Evolutionary conservation across 2,329 filamentous ascomycete species (phyloP), one percentile per base, ranked within the genome.

Genomic region (Pseudogymnoascus destructans): DNA sequence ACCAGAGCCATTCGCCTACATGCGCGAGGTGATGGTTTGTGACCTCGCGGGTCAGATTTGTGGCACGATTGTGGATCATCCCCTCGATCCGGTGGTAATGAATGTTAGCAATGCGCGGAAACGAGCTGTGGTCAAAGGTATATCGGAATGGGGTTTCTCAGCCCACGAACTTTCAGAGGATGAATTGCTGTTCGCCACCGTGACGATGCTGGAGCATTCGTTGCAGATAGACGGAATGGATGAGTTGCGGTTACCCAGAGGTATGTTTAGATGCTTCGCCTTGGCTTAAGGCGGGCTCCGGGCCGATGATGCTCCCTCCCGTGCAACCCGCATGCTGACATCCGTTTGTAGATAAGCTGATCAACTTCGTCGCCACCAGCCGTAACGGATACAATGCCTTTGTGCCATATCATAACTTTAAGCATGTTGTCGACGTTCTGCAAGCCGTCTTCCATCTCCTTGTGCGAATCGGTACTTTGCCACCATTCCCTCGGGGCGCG

Each of bases 381-480:
- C 86, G 92, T 61, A 84, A 86, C 54, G 89, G 93, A n/a, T 98
- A 98, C 74, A 97, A 97, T 71, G 87, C 82, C 60, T 95, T 95
- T 70, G 90, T 96, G 33, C 87, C 92, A 19, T 98, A 97, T 68
- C 93, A 98, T 75, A 98, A 98, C 72, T 98, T 97, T 70, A 87
- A 92, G 58, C 93, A 98, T 72, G 93, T 95, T 19, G 86, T 96
- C 61, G 93, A 98, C 71, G 93, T 98, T 25, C 77, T 97, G 57
- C 92, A 97, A 71, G 95, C 92, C 1, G 83, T 90, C 3, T 97
- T 96, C 70, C 84, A 86, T 73, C 95, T 96, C 68, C 80, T 97
- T 5, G 77, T 96, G 58, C 82, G 82, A 62, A 84, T 95, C 57
- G 87, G 89, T 59, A 82, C 83, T 32, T 74, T 95, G 55, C 86